A percentile compares a stretch with the other conserved stretches of the same genome.
phyloP scores from a whole-genome alignment of 768 basidiomycete genomes.

The Leucosporidium scottii region DNA sequence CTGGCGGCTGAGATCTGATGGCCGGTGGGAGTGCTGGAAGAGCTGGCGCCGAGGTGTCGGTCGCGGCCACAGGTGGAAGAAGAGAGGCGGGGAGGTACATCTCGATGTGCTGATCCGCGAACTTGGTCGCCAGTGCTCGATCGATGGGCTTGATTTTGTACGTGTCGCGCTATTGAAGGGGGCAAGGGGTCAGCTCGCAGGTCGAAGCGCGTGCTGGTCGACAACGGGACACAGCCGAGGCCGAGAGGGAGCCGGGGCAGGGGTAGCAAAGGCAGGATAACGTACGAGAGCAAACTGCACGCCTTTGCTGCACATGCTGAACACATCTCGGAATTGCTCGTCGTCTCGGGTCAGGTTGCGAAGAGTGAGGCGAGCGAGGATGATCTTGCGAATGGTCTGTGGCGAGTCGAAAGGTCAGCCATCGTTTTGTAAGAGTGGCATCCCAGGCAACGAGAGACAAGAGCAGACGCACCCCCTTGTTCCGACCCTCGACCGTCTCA shows the following conservation, averaged over 20 bases:
- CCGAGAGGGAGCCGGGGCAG: too few relatives aligned
- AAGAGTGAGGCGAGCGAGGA: not conserved
- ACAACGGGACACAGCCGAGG: too few relatives aligned
- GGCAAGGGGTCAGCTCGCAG: too few relatives aligned
- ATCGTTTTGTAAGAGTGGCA: too few relatives aligned
- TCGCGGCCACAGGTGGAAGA: too few relatives aligned
- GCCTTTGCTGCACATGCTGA: conserved; percentile 15
- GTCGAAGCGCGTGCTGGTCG: too few relatives aligned
- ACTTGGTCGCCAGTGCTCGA: not conserved
- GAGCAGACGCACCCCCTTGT: conserved; percentile 20
- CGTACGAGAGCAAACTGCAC: conserved; percentile 25
- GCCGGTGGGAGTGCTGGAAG: too few relatives aligned
- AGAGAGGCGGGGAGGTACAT: not conserved
- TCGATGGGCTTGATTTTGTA: not conserved
- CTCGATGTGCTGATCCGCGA: not conserved
- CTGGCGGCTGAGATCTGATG: too few relatives aligned
- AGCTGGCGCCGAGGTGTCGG: too few relatives aligned
- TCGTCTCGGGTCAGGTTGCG: conserved; percentile 11
- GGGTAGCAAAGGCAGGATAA: not conserved
- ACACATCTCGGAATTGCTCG: conserved; percentile 19
- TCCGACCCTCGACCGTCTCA: conserved; percentile 7
- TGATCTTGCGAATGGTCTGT: conserved; percentile 18
- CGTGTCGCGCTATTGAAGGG: not conserved
- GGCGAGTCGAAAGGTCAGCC: too few relatives aligned
- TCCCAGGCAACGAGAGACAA: too few relatives aligned